These are phyloP conservation scores for Penstemon eatonii DNA, from an alignment of 257 asterid genomes.

Conservation along the genomic window DNA sequence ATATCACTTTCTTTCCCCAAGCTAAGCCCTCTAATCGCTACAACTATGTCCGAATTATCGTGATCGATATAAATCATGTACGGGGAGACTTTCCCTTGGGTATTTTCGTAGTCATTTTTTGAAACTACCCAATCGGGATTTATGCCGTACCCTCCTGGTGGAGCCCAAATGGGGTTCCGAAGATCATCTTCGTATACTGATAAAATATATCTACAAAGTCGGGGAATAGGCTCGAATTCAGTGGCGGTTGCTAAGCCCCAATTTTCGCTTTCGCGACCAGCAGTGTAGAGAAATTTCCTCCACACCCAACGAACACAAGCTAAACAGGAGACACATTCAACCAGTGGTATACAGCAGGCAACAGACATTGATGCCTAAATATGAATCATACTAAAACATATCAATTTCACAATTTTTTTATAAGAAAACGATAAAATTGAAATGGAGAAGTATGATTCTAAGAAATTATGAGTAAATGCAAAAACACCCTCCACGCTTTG, in stretches of 20 bases:
- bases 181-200: slow-evolving; percentile 83
- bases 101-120: slow-evolving; percentile 57
- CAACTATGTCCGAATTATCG: slow-evolving; percentile 59
- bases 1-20: slow-evolving; percentile 83
- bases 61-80: slow-evolving; percentile 88
- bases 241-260: slow-evolving; percentile 90
- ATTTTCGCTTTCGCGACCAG: slow-evolving; percentile 85
- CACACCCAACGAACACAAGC: slow-evolving; percentile 95
- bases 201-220: slow-evolving; percentile 69
- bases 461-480: too few relatives aligned
- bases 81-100: slow-evolving; percentile 68
- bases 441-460: too few relatives aligned
- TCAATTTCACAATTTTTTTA: too few relatives aligned
- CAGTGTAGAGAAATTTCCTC: slow-evolving; percentile 88
- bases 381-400: too few relatives aligned
- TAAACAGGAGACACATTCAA: slow-evolving; percentile 91
- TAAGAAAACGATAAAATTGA: too few relatives aligned
- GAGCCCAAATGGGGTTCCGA: slow-evolving; percentile 72
- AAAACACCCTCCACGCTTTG: too few relatives aligned
- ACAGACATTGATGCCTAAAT: slow-evolving; percentile 74
- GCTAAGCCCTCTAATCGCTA: slow-evolving; percentile 86
- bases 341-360: slow-evolving; percentile 85
- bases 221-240: slow-evolving; percentile 85
- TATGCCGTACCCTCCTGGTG: slow-evolving; percentile 83
- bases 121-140: slow-evolving; percentile 67